phyloP scores from a whole-genome alignment of 2,329 filamentous ascomycete genomes.

The Ustulina deusta region DNA sequence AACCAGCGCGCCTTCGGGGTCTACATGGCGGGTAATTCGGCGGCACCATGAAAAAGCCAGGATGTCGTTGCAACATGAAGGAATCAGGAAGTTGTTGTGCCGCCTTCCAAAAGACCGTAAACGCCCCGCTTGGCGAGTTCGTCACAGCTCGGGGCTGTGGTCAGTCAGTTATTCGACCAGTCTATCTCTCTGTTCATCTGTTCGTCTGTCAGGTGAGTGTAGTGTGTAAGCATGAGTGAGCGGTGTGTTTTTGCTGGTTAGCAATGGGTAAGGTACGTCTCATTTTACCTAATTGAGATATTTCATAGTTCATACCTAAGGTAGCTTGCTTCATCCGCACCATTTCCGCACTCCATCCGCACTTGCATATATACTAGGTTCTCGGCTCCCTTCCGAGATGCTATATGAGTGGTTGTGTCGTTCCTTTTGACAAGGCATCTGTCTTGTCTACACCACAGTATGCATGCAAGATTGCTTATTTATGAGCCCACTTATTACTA shows the following conservation, averaged over 20 bases:
- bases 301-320: constrained; percentile 10
- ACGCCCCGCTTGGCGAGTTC: constrained; percentile 10
- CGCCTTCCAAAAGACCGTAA: not conserved
- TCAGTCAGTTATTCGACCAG: constrained; percentile 3
- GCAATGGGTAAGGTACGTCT: constrained; percentile 30
- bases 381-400: constrained; percentile 28
- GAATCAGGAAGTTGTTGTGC: not conserved
- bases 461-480: constrained; percentile 21
- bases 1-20: constrained; percentile 63
- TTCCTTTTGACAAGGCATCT: constrained; percentile 10
- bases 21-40: constrained; percentile 63
- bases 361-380: constrained; percentile 20
- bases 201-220: constrained; percentile 15
- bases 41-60: constrained; percentile 46
- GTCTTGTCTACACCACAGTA: not conserved
- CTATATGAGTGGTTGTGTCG: constrained; percentile 1
- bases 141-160: constrained; percentile 3
- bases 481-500: constrained; percentile 21
- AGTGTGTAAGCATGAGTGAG: constrained; percentile 31
- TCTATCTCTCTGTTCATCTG: not conserved
- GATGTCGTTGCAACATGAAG: not conserved
- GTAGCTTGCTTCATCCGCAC: constrained; percentile 22
- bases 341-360: constrained; percentile 21
- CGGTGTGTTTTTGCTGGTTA: constrained; percentile 24
- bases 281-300: constrained; percentile 29